A percentile compares a stretch with the other conserved stretches of the same genome.
Evolutionary conservation across 75 land plant species (phyloP).

Genomic region (Picea glauca): DNA sequence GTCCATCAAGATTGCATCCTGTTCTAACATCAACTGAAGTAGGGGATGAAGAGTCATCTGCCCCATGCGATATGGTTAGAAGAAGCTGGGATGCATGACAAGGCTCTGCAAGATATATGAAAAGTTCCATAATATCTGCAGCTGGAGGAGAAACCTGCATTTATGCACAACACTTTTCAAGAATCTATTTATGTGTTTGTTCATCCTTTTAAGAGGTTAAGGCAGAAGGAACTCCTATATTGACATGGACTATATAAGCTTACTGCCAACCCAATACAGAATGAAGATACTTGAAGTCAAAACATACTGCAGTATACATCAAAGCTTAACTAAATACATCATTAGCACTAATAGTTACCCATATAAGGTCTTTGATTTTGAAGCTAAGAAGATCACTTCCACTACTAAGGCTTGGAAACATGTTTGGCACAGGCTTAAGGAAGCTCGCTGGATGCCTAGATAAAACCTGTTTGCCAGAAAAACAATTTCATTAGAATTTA

Average conservation of each 20-base stretch:
- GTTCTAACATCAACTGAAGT: conserved; percentile 83
- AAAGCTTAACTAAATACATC: neutral
- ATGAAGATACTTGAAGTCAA: neutral
- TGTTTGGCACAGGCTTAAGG: conserved; percentile 78
- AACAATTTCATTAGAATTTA: neutral
- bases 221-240: neutral
- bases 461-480: conserved; percentile 52
- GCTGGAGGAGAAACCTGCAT: conserved; percentile 80
- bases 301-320: neutral
- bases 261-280: neutral
- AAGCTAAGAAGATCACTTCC: conserved; percentile 70
- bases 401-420: conserved; percentile 46
- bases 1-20: conserved; percentile 72
- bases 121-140: conserved; percentile 81
- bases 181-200: neutral
- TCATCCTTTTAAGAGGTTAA: conserved; percentile 2
- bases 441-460: conserved; percentile 76
- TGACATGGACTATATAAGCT: neutral
- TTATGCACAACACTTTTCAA: conserved; percentile 2
- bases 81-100: conserved; percentile 95
- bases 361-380: conserved; percentile 71
- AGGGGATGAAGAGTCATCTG: conserved; percentile 84
- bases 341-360: conserved; percentile 48
- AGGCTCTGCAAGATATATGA: conserved; percentile 82
- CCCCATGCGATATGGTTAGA: conserved; percentile 86